Conservation (phyloP, 2,329 filamentous ascomycete genomes). For the Beauveria scarabaeidicola region DNA sequence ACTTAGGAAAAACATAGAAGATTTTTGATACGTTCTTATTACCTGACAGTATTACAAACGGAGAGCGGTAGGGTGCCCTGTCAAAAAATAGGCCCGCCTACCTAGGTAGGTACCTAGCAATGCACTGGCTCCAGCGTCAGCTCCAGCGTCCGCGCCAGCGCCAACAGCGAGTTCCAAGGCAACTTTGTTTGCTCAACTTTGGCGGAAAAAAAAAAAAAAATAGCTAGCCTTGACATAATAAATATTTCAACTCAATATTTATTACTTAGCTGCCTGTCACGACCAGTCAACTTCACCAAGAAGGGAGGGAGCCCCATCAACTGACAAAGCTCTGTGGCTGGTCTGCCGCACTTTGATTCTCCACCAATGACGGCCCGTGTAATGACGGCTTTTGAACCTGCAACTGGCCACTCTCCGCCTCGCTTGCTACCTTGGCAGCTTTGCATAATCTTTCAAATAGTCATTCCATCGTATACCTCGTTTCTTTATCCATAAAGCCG, state of each 20-base stretch:
- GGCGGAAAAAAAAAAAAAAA: no score
- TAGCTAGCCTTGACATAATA: no score
- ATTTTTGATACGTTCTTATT: no score
- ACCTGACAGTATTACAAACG: no score
- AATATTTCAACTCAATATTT: no score
- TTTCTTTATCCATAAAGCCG: not conserved
- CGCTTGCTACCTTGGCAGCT: not conserved
- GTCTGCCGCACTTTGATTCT: constrained; percentile 2
- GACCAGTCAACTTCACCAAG: not conserved
- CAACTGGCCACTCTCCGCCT: not conserved
- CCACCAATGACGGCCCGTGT: constrained; percentile 1
- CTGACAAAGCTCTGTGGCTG: not conserved
- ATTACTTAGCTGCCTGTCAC: not conserved
- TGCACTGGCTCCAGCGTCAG: not conserved
- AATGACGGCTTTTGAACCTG: not conserved
- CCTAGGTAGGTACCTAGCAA: no score
- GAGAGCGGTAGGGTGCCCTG: no score
- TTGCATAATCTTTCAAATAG: not conserved
- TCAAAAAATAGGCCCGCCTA: no score
- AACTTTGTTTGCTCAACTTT: no score
- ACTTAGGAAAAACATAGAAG: no score
- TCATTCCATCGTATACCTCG: not conserved
- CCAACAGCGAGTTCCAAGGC: not conserved
- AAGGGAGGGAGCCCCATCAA: not conserved
- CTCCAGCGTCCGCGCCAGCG: not conserved